These are phyloP conservation scores for Nevesoporus exiguus DNA, from an alignment of 768 basidiomycete genomes.

Conservation along the genomic window DNA sequence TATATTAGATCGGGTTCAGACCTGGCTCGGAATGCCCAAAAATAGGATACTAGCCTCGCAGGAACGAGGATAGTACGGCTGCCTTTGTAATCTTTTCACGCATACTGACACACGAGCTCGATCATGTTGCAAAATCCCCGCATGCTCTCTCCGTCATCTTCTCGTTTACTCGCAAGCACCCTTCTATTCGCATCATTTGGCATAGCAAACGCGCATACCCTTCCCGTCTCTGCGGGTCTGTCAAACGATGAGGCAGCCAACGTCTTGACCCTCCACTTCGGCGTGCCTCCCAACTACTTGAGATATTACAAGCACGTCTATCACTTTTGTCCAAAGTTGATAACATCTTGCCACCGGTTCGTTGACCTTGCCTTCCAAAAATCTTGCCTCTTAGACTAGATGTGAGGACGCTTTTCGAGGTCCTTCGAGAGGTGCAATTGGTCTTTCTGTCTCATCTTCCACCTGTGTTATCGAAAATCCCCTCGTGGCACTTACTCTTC, in stretches of 20 bases:
- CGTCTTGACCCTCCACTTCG: constrained; percentile 71
- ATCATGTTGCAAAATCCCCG: constrained; percentile 66
- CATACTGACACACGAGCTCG: constrained; percentile 53
- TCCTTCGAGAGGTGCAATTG: constrained; percentile 77
- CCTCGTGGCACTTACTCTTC: constrained; percentile 34
- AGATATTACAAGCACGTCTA: constrained; percentile 66
- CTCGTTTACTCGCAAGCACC: constrained; percentile 54
- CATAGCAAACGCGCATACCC: constrained; percentile 87
- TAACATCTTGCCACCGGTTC: constrained; percentile 53
- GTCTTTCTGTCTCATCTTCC: constrained; percentile 48
- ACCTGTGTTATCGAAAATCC: constrained; percentile 18
- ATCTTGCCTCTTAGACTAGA: constrained; percentile 81
- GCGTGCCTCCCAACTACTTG: constrained; percentile 66
- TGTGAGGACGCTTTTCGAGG: constrained; percentile 75
- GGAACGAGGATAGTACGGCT: constrained; percentile 49
- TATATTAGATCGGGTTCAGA: no score
- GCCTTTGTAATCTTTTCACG: neutral
- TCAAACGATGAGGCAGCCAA: constrained; percentile 34
- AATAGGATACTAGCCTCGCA: constrained; percentile 42
- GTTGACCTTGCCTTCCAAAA: constrained; percentile 70
- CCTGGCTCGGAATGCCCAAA: no score
- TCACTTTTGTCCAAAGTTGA: constrained; percentile 43
- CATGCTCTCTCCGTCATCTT: constrained; percentile 63
- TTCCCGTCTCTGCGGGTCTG: constrained; percentile 53
- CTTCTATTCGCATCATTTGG: constrained; percentile 68